phyloP scores from a whole-genome alignment of 2,329 filamentous ascomycete genomes.

The Penicillium sp. region DNA sequence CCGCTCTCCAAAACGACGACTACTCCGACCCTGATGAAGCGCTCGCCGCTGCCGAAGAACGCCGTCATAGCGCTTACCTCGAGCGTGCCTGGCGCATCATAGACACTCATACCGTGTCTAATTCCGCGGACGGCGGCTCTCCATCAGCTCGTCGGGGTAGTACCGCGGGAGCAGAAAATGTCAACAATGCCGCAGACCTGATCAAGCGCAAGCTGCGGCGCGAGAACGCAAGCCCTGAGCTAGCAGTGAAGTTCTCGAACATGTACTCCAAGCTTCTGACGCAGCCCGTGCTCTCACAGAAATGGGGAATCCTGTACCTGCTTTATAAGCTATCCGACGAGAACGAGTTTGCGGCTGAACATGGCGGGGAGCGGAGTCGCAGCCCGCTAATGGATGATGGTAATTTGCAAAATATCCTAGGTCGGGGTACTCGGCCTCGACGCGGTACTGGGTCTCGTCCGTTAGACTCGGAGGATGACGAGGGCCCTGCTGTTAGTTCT shows the following conservation, averaged over 20 bases:
- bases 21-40: constrained; percentile 36
- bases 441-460: constrained; percentile 18
- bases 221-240: constrained; percentile 68
- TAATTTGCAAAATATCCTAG: constrained; percentile 40
- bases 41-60: constrained; percentile 38
- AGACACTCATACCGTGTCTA: constrained; percentile 29
- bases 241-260: constrained; percentile 83
- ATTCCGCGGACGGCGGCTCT: constrained; percentile 26
- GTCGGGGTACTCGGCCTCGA: constrained; percentile 21
- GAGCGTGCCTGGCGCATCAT: constrained; percentile 41
- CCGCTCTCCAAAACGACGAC: constrained; percentile 29
- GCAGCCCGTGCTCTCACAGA: constrained; percentile 89
- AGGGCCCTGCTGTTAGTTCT: constrained; percentile 41
- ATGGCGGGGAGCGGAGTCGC: constrained; percentile 30
- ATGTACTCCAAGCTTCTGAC: constrained; percentile 85
- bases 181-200: constrained; percentile 88
- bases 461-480: constrained; percentile 33
- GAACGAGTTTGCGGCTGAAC: constrained; percentile 22
- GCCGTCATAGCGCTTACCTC: constrained; percentile 34
- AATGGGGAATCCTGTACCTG: constrained; percentile 95
- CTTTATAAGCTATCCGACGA: constrained; percentile 73
- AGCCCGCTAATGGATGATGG: constrained; percentile 43
- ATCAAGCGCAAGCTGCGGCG: constrained; percentile 86
- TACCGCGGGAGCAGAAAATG: constrained; percentile 45
- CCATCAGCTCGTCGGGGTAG: constrained; percentile 32